Percentiles rank a stretch among this genome's conserved stretches.
Conservation (phyloP, 73 alveolate genomes). For the Paramecium sonneborni region DNA sequence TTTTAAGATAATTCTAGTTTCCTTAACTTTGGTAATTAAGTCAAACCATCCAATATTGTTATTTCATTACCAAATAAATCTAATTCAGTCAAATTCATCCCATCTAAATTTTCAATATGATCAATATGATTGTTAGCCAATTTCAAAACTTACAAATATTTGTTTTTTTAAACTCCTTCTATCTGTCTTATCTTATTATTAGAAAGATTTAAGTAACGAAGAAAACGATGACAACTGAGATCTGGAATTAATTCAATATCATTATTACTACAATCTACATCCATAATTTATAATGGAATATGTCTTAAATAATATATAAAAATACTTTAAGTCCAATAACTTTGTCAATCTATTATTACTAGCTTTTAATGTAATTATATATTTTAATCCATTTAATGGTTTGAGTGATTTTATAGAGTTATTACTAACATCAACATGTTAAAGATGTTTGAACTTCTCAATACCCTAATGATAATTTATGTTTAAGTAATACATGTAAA, state of each 20-base stretch:
- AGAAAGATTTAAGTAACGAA: conserved; percentile 84
- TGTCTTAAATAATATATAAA: not conserved
- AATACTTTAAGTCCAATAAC: conserved; percentile 87
- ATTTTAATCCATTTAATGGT: conserved; percentile 84
- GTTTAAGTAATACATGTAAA: conserved; percentile 35
- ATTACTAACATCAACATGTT: conserved; percentile 80
- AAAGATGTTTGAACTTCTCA: conserved; percentile 66
- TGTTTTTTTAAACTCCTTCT: conserved; percentile 79
- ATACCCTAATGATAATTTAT: conserved; percentile 57
- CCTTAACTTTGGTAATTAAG: conserved; percentile 69
- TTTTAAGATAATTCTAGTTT: conserved; percentile 81
- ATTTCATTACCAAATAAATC: conserved; percentile 75
- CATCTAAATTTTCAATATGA: conserved; percentile 84
- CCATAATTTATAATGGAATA: conserved; percentile 50
- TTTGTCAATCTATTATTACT: conserved; percentile 82
- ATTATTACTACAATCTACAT: conserved; percentile 62
- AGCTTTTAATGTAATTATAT: conserved; percentile 86
- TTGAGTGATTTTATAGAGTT: conserved; percentile 85
- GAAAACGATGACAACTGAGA: conserved; percentile 74
- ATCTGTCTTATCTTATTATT: conserved; percentile 81
- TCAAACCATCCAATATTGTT: conserved; percentile 67
- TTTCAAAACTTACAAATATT: conserved; percentile 77
- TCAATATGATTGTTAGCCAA: conserved; percentile 82
- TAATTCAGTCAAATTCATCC: conserved; percentile 75
- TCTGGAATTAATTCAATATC: conserved; percentile 55